Conservation (phyloP, 768 basidiomycete species). For the Exidia glandulosa region DNA sequence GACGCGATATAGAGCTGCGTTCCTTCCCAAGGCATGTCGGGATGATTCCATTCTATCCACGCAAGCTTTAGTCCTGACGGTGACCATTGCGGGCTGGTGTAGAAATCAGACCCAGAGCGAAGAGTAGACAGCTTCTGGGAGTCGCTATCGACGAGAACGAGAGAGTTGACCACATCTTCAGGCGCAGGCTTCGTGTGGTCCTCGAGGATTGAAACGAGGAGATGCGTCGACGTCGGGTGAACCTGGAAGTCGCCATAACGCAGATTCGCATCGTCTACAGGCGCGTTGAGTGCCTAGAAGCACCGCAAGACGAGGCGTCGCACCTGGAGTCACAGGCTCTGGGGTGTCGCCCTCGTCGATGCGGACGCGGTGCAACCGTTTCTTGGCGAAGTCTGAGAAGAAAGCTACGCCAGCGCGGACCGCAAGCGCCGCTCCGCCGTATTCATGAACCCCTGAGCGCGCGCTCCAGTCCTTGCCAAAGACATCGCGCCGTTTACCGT, state of each 20-base stretch:
- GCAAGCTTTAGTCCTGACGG: slow-evolving; percentile 45
- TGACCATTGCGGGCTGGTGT: slow-evolving; percentile 47
- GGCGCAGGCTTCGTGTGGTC: slow-evolving; percentile 54
- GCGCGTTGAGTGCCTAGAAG: no score
- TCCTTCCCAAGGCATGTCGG: slow-evolving; percentile 63
- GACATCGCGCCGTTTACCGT: slow-evolving; percentile 31
- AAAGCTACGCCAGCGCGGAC: slow-evolving; percentile 39
- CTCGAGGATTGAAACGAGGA: slow-evolving; percentile 55
- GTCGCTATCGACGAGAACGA: slow-evolving; percentile 43
- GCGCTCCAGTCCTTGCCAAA: slow-evolving; percentile 45
- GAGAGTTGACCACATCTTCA: slow-evolving; percentile 40
- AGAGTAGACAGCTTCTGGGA: slow-evolving; percentile 35
- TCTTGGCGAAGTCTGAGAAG: slow-evolving; percentile 38
- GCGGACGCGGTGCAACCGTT: not conserved
- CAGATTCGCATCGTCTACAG: slow-evolving; percentile 39
- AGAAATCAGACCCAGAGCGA: slow-evolving; percentile 58
- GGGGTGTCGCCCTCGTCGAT: not conserved
- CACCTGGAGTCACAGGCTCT: not conserved
- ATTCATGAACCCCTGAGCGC: slow-evolving; percentile 53
- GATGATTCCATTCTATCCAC: slow-evolving; percentile 50
- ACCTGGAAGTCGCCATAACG: slow-evolving; percentile 56
- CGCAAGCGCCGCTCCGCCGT: slow-evolving; percentile 54
- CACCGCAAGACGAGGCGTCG: no score
- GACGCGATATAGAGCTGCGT: slow-evolving; percentile 40
- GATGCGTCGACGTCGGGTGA: slow-evolving; percentile 39